phyloP scores from a whole-genome alignment of 352 stramenopile species.

The Pythium diclinum region DNA sequence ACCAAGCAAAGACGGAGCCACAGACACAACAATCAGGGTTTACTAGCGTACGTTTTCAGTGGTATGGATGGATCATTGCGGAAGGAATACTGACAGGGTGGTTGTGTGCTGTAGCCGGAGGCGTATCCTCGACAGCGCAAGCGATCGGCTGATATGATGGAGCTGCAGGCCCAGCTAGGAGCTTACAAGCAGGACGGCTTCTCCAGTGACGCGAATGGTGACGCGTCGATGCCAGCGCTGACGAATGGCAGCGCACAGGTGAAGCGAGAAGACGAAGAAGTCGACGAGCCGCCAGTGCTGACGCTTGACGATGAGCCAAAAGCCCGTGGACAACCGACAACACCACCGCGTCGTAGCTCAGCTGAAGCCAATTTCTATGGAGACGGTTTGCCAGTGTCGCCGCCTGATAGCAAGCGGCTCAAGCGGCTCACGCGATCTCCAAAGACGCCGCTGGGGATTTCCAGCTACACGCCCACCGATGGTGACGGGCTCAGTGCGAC shows the following conservation, averaged over 20 bases:
- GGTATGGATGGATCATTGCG: neutral
- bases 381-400: conserved; percentile 11
- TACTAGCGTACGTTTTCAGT: neutral
- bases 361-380: neutral
- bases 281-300: conserved; percentile 14
- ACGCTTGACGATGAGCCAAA: neutral
- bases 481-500: conserved; percentile 45
- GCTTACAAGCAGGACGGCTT: neutral
- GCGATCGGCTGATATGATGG: conserved; percentile 28
- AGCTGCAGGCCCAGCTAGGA: conserved; percentile 5
- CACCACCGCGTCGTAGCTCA: conserved; percentile 9
- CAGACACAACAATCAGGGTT: neutral
- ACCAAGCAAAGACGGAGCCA: neutral
- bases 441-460: conserved; percentile 52
- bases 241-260: neutral
- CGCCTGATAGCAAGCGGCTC: conserved; percentile 21
- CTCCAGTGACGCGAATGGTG: neutral
- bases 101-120: conserved; percentile 11
- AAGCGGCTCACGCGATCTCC: conserved; percentile 28
- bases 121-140: conserved; percentile 23
- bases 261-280: conserved; percentile 11
- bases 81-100: neutral
- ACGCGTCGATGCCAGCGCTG: neutral
- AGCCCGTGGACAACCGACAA: conserved; percentile 1
- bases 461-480: conserved; percentile 29